A percentile compares a stretch with the other conserved stretches of the same genome.
Evolutionary conservation across 441 rosid species (phyloP).

Genomic region (Kokia cookei): DNA sequence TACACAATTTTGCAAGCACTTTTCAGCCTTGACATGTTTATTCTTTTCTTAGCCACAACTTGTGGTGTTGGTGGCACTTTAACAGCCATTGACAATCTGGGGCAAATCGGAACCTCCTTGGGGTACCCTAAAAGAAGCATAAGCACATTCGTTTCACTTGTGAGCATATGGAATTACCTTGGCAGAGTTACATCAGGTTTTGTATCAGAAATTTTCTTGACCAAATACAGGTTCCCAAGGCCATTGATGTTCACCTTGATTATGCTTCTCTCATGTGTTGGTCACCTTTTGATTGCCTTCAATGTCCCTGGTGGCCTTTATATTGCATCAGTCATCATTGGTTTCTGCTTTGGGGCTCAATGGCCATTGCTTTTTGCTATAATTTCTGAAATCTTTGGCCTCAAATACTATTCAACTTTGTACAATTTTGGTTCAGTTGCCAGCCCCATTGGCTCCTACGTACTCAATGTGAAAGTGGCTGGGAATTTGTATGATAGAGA

Average conservation of each 20-base stretch:
- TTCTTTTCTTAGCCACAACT: constrained; percentile 51
- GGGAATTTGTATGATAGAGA: constrained; percentile 71
- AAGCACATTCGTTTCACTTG: constrained; percentile 25
- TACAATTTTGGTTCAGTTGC: constrained; percentile 10
- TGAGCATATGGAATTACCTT: constrained; percentile 27
- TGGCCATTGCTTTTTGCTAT: constrained; percentile 8
- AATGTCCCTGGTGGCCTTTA: constrained; percentile 59
- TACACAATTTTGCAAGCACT: constrained; percentile 73
- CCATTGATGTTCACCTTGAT: constrained; percentile 30
- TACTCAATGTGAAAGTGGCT: constrained; percentile 19
- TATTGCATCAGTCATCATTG: constrained; percentile 57
- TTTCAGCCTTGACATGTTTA: constrained; percentile 65
- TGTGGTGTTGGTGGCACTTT: constrained; percentile 31
- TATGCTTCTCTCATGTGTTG: constrained; percentile 52
- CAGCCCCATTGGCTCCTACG: constrained; percentile 9
- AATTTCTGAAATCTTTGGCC: constrained; percentile 3
- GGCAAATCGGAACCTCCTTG: constrained; percentile 45
- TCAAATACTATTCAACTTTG: constrained; percentile 8
- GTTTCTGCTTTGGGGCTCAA: constrained; percentile 44
- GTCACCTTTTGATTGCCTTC: constrained; percentile 60
- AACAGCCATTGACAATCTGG: constrained; percentile 28
- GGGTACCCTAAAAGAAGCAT: constrained; percentile 54
- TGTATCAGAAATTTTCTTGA: constrained; percentile 23
- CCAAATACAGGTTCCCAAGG: constrained; percentile 22
- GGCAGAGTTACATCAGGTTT: constrained; percentile 24